Percentiles rank a stretch among this genome's conserved stretches.
phyloP scores from a whole-genome alignment of 257 asterid genomes.

The Solanum pinnatisectum region DNA sequence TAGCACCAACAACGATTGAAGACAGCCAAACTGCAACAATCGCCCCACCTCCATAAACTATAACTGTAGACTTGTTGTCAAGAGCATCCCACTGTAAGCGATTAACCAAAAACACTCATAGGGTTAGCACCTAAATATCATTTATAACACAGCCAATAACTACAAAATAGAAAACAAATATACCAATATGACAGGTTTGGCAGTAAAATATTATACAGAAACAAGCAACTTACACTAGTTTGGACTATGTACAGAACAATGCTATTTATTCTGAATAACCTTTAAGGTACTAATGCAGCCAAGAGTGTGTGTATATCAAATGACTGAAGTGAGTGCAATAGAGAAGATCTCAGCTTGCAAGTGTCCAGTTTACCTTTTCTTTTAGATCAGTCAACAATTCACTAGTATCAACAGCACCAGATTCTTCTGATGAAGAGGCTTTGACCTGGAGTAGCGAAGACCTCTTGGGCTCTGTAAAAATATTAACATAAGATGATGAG shows the following conservation, averaged over 20 bases:
- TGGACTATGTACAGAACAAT: background rate
- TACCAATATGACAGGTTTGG: background rate
- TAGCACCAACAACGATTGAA: slow-evolving; percentile 64
- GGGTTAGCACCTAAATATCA: background rate
- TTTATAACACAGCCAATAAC: background rate
- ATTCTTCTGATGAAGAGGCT: slow-evolving; percentile 80
- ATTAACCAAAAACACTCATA: background rate
- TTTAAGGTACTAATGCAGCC: background rate
- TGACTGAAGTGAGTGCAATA: background rate
- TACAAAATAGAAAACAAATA: background rate
- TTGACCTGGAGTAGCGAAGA: slow-evolving; percentile 40
- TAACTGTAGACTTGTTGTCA: slow-evolving; percentile 79
- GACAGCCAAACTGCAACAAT: slow-evolving; percentile 78
- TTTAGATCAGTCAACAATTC: slow-evolving; percentile 72
- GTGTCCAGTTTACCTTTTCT: slow-evolving; percentile 45
- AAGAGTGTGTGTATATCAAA: background rate
- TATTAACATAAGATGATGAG: slow-evolving; percentile 1
- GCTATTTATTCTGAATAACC: background rate
- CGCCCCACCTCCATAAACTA: slow-evolving; percentile 80
- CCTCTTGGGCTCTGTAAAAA: slow-evolving; percentile 43
- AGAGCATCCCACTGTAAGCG: slow-evolving; percentile 78
- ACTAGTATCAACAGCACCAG: slow-evolving; percentile 39
- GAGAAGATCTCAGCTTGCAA: background rate
- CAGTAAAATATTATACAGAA: background rate
- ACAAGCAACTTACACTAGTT: background rate